These are phyloP conservation scores for Termitomyces sp. DNA, from an alignment of 768 basidiomycete species.

Conservation along the genomic window DNA sequence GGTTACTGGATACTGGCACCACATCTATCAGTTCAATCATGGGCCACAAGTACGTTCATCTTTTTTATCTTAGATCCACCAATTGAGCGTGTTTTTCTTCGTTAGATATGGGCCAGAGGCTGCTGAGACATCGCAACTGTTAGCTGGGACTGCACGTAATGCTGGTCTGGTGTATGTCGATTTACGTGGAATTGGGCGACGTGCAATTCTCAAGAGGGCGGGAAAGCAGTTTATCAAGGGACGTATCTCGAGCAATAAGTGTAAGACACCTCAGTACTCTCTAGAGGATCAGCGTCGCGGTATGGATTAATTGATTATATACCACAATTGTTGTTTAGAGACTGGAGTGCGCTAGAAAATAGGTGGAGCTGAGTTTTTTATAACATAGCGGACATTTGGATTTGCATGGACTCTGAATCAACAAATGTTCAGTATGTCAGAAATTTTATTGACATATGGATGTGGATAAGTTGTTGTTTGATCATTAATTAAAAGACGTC, in stretches of 20 bases:
- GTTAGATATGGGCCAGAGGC: conserved; percentile 59
- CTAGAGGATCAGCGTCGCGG: not conserved
- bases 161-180: conserved; percentile 76
- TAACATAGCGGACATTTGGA: no score
- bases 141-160: conserved; percentile 65
- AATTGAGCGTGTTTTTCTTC: not conserved
- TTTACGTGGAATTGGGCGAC: conserved; percentile 63
- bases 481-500: not conserved
- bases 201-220: conserved; percentile 60
- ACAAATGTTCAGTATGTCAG: no score
- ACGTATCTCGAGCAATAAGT: conserved; percentile 8
- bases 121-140: conserved; percentile 49
- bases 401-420: no score
- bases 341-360: not conserved
- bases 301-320: not conserved
- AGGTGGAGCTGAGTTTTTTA: no score
- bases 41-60: conserved; percentile 46
- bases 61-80: not conserved
- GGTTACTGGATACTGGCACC: conserved; percentile 46
- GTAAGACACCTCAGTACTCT: not conserved
- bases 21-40: conserved; percentile 43
- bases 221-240: conserved; percentile 54
- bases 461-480: not conserved
- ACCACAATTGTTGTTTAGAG: not conserved
- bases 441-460: not conserved